Conservation (phyloP, 1,284 basidiomycete genomes). For the Garcileccinum viscosum region DNA sequence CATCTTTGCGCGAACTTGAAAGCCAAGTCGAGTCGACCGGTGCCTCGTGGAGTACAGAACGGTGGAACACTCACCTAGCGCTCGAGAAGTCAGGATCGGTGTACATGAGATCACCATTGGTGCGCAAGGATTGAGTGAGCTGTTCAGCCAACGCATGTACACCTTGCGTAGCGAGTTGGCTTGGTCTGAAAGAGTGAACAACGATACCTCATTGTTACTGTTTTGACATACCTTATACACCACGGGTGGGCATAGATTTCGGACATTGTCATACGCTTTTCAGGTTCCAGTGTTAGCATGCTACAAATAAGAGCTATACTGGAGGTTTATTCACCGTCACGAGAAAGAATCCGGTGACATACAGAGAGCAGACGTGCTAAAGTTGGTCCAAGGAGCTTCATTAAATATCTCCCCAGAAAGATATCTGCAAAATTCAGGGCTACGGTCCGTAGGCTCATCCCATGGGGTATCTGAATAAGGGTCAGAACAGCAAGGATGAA, state of each 20-base stretch:
- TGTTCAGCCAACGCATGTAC: constrained; percentile 63
- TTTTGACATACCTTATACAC: constrained; percentile 68
- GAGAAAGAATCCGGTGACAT: constrained; percentile 30
- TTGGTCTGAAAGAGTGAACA: constrained; percentile 54
- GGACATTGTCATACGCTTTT: constrained; percentile 70
- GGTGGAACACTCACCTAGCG: constrained; percentile 22
- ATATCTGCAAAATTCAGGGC: constrained; percentile 83
- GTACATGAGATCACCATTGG: constrained; percentile 72
- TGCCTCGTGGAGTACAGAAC: background rate
- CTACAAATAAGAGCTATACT: constrained; percentile 70
- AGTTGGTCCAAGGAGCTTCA: constrained; percentile 83
- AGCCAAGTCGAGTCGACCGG: background rate
- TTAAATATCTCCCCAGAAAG: constrained; percentile 77
- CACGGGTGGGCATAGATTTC: constrained; percentile 81
- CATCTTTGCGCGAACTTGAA: constrained; percentile 41
- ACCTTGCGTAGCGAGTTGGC: constrained; percentile 69
- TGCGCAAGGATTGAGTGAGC: constrained; percentile 70
- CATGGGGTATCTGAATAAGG: constrained; percentile 85
- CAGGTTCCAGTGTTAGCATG: constrained; percentile 79
- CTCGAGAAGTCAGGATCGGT: constrained; percentile 58
- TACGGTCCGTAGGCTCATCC: constrained; percentile 88
- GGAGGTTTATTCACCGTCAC: background rate
- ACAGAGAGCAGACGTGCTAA: constrained; percentile 70
- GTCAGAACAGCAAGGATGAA: background rate
- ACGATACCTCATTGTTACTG: background rate